Base-by-base conservation (phyloP, 257 asterid genomes). In the Solanum chaucha region DNA sequence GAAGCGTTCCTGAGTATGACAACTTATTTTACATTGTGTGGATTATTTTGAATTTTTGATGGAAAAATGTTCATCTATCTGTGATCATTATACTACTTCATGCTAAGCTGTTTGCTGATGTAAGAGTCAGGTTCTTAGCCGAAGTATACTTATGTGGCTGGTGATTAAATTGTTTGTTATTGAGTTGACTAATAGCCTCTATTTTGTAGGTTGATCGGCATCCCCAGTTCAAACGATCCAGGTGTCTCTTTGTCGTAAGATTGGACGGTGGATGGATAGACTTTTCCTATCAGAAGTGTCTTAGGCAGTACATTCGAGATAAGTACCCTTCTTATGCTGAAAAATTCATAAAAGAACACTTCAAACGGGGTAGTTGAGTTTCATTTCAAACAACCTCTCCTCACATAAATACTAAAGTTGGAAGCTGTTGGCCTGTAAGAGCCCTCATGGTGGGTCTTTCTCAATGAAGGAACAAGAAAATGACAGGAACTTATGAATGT, bases 181-280 rank as follows among this genome's bases (percentile, higher is more conserved):
- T 44, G 67, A 46, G 85, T 80, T 48, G 85, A 48, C 85, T 48
- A 81, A 81, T 81, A 28, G 70, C 85, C 30, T 85, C 68, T 81
- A 48, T 81, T 55, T 19, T 90, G 88, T 82, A 96, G 99, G 99
- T 95, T 72, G 99, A 96, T 86, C 92, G 97, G 84, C 99, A 96
- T 90, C 99, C 99, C 19, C 98, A 94, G 51, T 96, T 94, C 92
- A 88, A 87, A 88, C 84, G 61, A 8, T 97, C 99, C 22, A 94
- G 99, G 92, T 97, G 98, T 93, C 98, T 97, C 83, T 97, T 97
- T 90, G 98, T 97, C 28, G 96, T 95, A 38, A 92, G 98, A 91
- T 90, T 89, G 0, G 99, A 97, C n/a, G 99, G 98, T 78, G 98
- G 92, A 86, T 95, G 98, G 99, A 95, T 97, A 77, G 99, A 95